Evolutionary conservation across 202 grass and related monocot species (phyloP).

Genomic region (Sporobolus alterniflorus): DNA sequence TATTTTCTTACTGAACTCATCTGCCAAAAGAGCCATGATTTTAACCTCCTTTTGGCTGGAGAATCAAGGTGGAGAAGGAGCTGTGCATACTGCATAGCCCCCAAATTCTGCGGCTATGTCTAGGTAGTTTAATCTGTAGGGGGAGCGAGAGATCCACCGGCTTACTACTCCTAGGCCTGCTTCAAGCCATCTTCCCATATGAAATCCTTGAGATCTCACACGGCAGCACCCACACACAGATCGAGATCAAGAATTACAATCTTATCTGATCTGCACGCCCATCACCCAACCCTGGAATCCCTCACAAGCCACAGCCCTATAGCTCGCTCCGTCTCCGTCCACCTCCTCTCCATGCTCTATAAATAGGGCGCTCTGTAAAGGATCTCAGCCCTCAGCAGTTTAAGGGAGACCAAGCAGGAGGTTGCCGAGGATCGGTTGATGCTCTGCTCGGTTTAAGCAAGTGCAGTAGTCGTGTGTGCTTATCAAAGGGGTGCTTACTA

Average conservation of each 20-base stretch:
- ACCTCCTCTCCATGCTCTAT: constrained; percentile 38
- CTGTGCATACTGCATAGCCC: neutral
- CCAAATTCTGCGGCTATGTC: constrained; percentile 25
- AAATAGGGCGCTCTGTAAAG: constrained; percentile 45
- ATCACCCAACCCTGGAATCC: constrained; percentile 20
- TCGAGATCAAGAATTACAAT: constrained; percentile 51
- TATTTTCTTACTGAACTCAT: neutral
- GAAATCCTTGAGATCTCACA: constrained; percentile 46
- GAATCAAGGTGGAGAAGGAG: constrained; percentile 36
- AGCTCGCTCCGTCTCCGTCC: neutral
- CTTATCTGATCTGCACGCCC: constrained; percentile 44
- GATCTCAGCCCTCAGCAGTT: too few species aligned
- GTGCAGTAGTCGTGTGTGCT: constrained; percentile 60
- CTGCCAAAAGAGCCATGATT: constrained; percentile 40
- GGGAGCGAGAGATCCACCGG: neutral
- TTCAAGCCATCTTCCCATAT: constrained; percentile 12
- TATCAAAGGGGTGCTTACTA: constrained; percentile 85
- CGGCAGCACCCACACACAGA: constrained; percentile 19
- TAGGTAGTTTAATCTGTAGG: constrained; percentile 22
- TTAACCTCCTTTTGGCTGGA: constrained; percentile 35
- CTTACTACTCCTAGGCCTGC: constrained; percentile 12
- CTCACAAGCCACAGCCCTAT: constrained; percentile 46
- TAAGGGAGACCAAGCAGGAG: too few species aligned
- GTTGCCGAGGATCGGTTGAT: too few species aligned
- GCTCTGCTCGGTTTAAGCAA: constrained; percentile 8